phyloP scores from a whole-genome alignment of 2,329 filamentous ascomycete genomes.

The Coniochaeta pulveracea region DNA sequence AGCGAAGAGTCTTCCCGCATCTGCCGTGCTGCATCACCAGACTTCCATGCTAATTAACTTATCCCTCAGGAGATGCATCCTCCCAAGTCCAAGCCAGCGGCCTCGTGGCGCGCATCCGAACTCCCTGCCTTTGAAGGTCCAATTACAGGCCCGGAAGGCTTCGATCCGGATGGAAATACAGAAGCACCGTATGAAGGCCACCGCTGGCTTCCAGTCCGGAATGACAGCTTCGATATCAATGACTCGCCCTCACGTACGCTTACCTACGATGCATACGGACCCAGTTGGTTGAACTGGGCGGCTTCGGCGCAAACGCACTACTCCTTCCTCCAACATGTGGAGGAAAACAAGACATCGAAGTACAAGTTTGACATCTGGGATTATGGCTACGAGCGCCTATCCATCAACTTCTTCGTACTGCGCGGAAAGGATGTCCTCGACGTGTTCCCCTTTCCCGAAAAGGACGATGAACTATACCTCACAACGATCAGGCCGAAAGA shows the following conservation, averaged over 20 bases:
- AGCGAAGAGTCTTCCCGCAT: background rate
- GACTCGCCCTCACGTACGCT: slow-evolving; percentile 35
- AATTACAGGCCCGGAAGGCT: slow-evolving; percentile 15
- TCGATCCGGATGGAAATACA: slow-evolving; percentile 19
- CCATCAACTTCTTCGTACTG: slow-evolving; percentile 42
- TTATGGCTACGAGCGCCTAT: slow-evolving; percentile 36
- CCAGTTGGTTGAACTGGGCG: slow-evolving; percentile 35
- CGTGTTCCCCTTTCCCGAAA: slow-evolving; percentile 30
- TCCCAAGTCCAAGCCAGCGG: slow-evolving; percentile 14
- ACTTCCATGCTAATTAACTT: background rate
- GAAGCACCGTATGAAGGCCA: slow-evolving; percentile 27
- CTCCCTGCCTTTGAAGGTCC: slow-evolving; percentile 21
- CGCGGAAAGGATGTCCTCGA: slow-evolving; percentile 38
- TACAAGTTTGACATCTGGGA: slow-evolving; percentile 39
- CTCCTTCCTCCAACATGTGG: slow-evolving; percentile 37
- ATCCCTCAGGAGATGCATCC: slow-evolving; percentile 16
- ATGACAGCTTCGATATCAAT: slow-evolving; percentile 26
- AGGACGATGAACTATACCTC: slow-evolving; percentile 34
- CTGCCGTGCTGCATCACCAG: no score
- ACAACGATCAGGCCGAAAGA: slow-evolving; percentile 23
- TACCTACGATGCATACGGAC: slow-evolving; percentile 32
- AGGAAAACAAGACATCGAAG: slow-evolving; percentile 27
- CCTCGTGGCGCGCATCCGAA: slow-evolving; percentile 26
- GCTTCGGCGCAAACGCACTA: slow-evolving; percentile 36
- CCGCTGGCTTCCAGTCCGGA: slow-evolving; percentile 35